These are phyloP conservation scores for Fusarium mundagurra DNA, from an alignment of 2,329 filamentous ascomycete genomes.

Conservation along the genomic window DNA sequence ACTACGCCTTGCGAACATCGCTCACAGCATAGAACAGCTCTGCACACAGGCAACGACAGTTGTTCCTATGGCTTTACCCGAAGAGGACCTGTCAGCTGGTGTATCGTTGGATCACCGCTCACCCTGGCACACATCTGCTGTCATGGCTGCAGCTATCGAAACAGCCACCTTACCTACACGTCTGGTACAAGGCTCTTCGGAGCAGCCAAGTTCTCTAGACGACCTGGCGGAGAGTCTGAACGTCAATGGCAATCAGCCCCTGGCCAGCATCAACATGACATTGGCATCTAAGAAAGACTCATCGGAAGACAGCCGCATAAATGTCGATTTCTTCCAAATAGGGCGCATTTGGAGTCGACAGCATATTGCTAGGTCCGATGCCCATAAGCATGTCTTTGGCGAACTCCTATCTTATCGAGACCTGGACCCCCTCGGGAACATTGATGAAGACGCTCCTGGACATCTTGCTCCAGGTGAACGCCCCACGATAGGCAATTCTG, in stretches of 20 bases:
- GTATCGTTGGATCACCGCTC: slow-evolving; percentile 71
- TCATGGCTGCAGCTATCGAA: slow-evolving; percentile 81
- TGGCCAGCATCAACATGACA: slow-evolving; percentile 78
- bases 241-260: slow-evolving; percentile 79
- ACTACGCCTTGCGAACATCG: slow-evolving; percentile 76
- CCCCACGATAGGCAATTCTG: slow-evolving; percentile 40
- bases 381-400: slow-evolving; percentile 44
- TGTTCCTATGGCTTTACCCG: slow-evolving; percentile 76
- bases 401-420: slow-evolving; percentile 41
- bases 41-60: slow-evolving; percentile 79
- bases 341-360: slow-evolving; percentile 33
- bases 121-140: slow-evolving; percentile 81
- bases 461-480: slow-evolving; percentile 21
- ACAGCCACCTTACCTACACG: slow-evolving; percentile 81
- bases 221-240: slow-evolving; percentile 75
- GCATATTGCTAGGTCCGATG: slow-evolving; percentile 1
- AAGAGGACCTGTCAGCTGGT: slow-evolving; percentile 64
- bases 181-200: slow-evolving; percentile 60
- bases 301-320: slow-evolving; percentile 43
- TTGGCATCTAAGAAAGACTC: slow-evolving; percentile 52
- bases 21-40: slow-evolving; percentile 75
- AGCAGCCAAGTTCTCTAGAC: slow-evolving; percentile 60
- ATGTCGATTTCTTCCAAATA: slow-evolving; percentile 47
- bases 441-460: slow-evolving; percentile 1
- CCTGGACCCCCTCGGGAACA: neutral